A percentile compares a stretch with the other conserved stretches of the same genome.
Evolutionary conservation across 1,284 basidiomycete genomes (phyloP).

Genomic region (Ceratobasidium papillatum): DNA sequence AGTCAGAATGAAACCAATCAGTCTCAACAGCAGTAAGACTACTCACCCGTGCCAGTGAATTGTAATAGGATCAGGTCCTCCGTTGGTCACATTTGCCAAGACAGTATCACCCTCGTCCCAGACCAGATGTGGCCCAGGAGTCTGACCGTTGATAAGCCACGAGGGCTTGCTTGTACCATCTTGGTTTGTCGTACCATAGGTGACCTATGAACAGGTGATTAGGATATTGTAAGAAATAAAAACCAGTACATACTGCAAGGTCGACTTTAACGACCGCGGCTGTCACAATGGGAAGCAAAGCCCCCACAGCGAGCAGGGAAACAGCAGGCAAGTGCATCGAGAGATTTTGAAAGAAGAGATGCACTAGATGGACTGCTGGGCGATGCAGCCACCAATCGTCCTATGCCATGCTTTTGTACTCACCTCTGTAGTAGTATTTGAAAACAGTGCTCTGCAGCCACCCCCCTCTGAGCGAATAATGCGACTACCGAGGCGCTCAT

Average conservation of each 20-base stretch:
- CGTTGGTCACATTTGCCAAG: conserved; percentile 25
- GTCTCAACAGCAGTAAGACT: too few relatives aligned
- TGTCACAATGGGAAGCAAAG: background rate
- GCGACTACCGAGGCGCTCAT: background rate
- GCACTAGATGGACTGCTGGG: background rate
- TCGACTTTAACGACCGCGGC: background rate
- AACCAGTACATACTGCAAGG: background rate
- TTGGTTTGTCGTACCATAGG: conserved; percentile 26
- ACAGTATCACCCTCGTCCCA: conserved; percentile 41
- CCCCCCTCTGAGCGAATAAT: conserved; percentile 7
- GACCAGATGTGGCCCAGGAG: conserved; percentile 40
- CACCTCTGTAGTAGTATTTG: background rate
- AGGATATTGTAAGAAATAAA: background rate
- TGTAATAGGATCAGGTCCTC: conserved; percentile 8
- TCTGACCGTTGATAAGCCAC: conserved; percentile 42
- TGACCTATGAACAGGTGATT: background rate
- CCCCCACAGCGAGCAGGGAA: conserved; percentile 13
- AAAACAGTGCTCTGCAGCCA: background rate
- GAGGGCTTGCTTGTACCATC: conserved; percentile 14
- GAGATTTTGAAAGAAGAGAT: too few relatives aligned
- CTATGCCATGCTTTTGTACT: background rate
- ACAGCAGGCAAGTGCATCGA: conserved; percentile 1
- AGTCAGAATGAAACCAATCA: background rate
- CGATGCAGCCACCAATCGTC: background rate
- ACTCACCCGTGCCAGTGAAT: conserved; percentile 35